Percentiles rank a stretch among this genome's conserved stretches.
phyloP scores from a whole-genome alignment of 2,329 filamentous ascomycete species.

The Exophiala sideris region DNA sequence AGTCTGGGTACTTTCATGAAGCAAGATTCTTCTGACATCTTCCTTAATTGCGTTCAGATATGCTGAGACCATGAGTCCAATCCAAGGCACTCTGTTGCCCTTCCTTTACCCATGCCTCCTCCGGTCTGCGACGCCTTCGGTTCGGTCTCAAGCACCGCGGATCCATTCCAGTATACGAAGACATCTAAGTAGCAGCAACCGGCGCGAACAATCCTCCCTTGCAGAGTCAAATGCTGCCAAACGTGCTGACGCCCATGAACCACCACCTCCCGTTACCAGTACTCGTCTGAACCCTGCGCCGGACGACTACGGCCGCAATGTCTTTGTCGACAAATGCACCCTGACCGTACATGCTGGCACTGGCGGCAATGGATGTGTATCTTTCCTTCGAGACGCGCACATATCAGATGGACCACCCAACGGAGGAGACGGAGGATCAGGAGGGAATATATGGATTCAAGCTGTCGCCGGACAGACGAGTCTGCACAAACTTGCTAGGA shows the following conservation, averaged over 20 bases:
- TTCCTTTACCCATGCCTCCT: conserved; percentile 36
- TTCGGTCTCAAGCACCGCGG: conserved; percentile 11
- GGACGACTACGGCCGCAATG: conserved; percentile 76
- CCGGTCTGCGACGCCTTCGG: conserved; percentile 17
- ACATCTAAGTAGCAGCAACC: conserved; percentile 11
- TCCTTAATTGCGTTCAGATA: too few relatives aligned
- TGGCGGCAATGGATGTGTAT: conserved; percentile 90
- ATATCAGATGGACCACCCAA: conserved; percentile 86
- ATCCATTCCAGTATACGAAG: conserved; percentile 17
- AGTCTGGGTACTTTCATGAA: background rate
- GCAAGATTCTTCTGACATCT: too few relatives aligned
- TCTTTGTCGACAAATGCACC: conserved; percentile 82
- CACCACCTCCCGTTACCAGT: conserved; percentile 24
- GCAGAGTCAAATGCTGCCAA: conserved; percentile 25
- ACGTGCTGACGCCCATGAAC: conserved; percentile 13
- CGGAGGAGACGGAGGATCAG: conserved; percentile 87
- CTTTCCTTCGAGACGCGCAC: conserved; percentile 89
- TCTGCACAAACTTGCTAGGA: conserved; percentile 81
- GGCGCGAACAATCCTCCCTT: conserved; percentile 1
- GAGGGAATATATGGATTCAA: conserved; percentile 92
- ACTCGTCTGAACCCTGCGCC: conserved; percentile 72
- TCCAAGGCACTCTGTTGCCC: conserved; percentile 29
- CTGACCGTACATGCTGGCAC: conserved; percentile 73
- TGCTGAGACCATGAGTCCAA: conserved; percentile 21
- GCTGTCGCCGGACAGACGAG: conserved; percentile 88